These are phyloP conservation scores for Ascomycota sp. DNA, from an alignment of 2,329 filamentous ascomycete genomes.

Conservation along the genomic window DNA sequence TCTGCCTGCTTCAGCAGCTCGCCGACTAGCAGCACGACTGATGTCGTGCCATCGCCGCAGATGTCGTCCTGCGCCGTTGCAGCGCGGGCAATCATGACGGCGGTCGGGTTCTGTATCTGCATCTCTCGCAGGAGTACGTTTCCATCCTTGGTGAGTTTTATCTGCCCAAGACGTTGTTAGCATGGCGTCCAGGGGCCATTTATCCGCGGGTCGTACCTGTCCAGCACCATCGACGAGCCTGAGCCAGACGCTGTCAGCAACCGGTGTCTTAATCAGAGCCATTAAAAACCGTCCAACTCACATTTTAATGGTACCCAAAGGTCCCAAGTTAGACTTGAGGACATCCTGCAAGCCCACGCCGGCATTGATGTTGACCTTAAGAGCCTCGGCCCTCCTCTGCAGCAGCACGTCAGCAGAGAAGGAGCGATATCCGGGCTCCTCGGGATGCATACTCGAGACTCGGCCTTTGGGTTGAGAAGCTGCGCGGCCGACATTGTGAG, in stretches of 20 bases:
- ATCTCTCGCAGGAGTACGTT: constrained; percentile 63
- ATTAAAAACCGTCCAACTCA: constrained; percentile 14
- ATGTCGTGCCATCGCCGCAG: constrained; percentile 92
- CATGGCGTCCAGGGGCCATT: constrained; percentile 4
- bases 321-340: constrained; percentile 86
- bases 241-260: constrained; percentile 7
- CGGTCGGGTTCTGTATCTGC: constrained; percentile 98
- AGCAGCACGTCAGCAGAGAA: constrained; percentile 7
- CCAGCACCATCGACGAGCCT: constrained; percentile 52
- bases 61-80: constrained; percentile 98
- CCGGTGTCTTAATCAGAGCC: neutral
- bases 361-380: constrained; percentile 90
- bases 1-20: constrained; percentile 96
- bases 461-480: constrained; percentile 95
- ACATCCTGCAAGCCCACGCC: constrained; percentile 89
- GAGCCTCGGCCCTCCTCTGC: constrained; percentile 87
- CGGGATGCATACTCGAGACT: constrained; percentile 58
- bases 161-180: constrained; percentile 30
- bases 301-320: constrained; percentile 93
- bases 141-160: constrained; percentile 98
- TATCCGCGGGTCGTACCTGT: constrained; percentile 26
- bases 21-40: constrained; percentile 83
- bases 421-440: constrained; percentile 3
- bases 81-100: constrained; percentile 63
- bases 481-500: constrained; percentile 79